These are phyloP conservation scores for Zasmidium angulare DNA, from an alignment of 2,329 filamentous ascomycete species.

Conservation along the genomic window DNA sequence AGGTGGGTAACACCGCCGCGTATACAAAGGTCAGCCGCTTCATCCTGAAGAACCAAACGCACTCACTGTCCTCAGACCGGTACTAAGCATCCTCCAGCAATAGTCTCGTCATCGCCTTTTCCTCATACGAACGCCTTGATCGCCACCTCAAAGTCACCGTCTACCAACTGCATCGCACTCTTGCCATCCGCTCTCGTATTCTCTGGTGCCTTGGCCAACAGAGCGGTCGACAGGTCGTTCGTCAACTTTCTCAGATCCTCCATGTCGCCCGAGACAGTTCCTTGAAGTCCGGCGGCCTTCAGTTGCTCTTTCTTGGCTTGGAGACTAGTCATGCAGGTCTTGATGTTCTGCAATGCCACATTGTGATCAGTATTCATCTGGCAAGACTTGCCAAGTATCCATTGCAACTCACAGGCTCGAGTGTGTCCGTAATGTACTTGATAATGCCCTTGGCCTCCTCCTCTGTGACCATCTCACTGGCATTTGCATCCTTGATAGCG, in stretches of 20 bases:
- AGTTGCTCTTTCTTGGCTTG: constrained; percentile 20
- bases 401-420: constrained; percentile 12
- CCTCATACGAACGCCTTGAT: constrained; percentile 21
- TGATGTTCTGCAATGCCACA: constrained; percentile 10
- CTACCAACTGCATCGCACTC: constrained; percentile 17
- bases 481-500: constrained; percentile 21
- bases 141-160: constrained; percentile 23
- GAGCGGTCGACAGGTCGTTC: constrained; percentile 15
- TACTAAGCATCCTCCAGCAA: not conserved
- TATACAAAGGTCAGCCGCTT: too few relatives aligned
- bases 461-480: constrained; percentile 14
- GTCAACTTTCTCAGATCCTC: constrained; percentile 20
- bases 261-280: constrained; percentile 22
- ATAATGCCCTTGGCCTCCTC: constrained; percentile 19
- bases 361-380: too few relatives aligned
- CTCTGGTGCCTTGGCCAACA: constrained; percentile 20
- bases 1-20: too few relatives aligned
- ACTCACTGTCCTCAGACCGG: too few relatives aligned
- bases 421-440: constrained; percentile 17
- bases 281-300: constrained; percentile 13
- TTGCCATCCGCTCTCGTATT: constrained; percentile 12
- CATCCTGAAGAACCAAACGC: too few relatives aligned
- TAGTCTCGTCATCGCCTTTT: not conserved
- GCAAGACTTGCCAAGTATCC: not conserved
- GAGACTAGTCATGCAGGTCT: constrained; percentile 17